phyloP scores from a whole-genome alignment of 2,329 filamentous ascomycete species.

The Fonsecaea monophora region DNA sequence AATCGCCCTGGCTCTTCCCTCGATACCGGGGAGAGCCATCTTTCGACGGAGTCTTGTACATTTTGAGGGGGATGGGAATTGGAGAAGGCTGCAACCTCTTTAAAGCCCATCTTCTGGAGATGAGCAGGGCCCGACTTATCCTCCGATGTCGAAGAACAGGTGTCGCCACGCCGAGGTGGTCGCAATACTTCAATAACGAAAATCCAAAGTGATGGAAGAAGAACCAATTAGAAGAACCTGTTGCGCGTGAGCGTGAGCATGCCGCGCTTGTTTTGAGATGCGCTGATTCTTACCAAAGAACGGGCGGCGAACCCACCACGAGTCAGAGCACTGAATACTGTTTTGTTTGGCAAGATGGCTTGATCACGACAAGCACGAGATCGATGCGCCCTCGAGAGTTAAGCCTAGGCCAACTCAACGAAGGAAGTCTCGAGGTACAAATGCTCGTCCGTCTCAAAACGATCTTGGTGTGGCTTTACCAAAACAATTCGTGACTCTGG shows the following conservation, averaged over 20 bases:
- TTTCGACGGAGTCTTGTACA: conserved; percentile 28
- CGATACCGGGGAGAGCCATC: conserved; percentile 27
- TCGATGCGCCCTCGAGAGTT: conserved; percentile 22
- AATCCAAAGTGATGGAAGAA: not conserved
- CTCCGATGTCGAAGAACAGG: conserved; percentile 4
- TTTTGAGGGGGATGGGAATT: conserved; percentile 25
- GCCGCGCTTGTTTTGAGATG: not conserved
- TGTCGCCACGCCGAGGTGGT: not conserved
- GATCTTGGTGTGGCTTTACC: conserved; percentile 28
- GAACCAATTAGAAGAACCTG: conserved; percentile 13
- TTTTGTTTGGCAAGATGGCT: conserved; percentile 23
- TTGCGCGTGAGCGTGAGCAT: conserved; percentile 1
- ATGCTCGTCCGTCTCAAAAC: conserved; percentile 30
- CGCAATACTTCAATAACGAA: not conserved
- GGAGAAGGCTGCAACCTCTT: conserved; percentile 22
- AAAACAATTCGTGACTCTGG: conserved; percentile 38
- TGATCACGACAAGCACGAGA: conserved; percentile 26
- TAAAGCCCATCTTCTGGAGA: conserved; percentile 29
- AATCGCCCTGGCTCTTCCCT: conserved; percentile 9
- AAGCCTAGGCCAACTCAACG: conserved; percentile 24
- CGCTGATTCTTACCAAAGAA: conserved; percentile 16
- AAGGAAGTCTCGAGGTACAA: conserved; percentile 22
- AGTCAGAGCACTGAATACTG: conserved; percentile 33
- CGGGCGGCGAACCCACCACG: conserved; percentile 32
- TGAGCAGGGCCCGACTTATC: not conserved